Evolutionary conservation across 345 rosid genomes (phyloP), one percentile per base, ranked within the genome.

Genomic region (Erysimum cheiranthoides): DNA sequence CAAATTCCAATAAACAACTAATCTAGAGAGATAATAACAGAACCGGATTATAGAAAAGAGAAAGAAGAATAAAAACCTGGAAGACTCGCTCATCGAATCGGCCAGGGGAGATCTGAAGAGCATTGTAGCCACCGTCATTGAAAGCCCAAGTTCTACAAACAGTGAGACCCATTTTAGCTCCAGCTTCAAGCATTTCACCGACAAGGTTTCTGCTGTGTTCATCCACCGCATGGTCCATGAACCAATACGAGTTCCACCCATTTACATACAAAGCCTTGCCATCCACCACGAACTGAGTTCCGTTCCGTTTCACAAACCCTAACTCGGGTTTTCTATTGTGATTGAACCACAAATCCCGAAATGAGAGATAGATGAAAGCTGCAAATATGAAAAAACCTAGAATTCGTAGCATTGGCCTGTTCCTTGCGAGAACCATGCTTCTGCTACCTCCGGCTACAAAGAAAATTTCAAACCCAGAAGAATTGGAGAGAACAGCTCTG

Each of bases 61-160:
- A 11, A 51, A 2, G 67, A 13, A 62, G 8, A 62, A 62, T 12
- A 4, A 43, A 16, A 13, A 50, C 97, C 96, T 79, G 59, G 66
- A 92, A 92, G 72, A 89, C 90, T 2, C 84, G 83, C 70, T 92
- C 97, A 77, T 92, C 89, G 68, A 88, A 92, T 40, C 62, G 73
- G 8, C 93, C 97, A 70, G 96, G 97, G 13, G 90, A 88, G 79
- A 87, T 82, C 86, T 92, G 97, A 35, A 92, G 93, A 38, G 96
- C 92, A 70, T 92, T 86, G 79, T 89, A 85, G 66, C 82, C 89
- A 53, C 97, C 97, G 73, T 92, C 97, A 82, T 83, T 89, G 76
- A 92, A 92, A 5, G 97, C 97, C 97, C 97, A 92, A 50, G 93
- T 86, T 74, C 97, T 66, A 71, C 97, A 92, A 42, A 92, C 90